Evolutionary conservation across 73 alveolate genomes (phyloP).

Genomic region (Paraurostyla sp.): DNA sequence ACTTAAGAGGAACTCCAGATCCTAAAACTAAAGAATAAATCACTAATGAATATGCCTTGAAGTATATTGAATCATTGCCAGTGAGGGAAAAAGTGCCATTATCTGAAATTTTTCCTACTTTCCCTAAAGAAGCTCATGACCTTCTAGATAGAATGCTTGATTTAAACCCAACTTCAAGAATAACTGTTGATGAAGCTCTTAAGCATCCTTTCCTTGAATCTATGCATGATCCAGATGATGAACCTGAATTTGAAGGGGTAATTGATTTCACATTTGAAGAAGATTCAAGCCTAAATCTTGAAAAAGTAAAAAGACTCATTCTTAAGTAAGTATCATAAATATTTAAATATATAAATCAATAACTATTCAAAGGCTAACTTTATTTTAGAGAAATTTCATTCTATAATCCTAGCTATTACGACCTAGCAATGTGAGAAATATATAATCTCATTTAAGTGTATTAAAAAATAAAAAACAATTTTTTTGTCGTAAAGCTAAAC

Average conservation of each 20-base stretch:
- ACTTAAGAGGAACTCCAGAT: conserved; percentile 94
- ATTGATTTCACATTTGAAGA: conserved; percentile 69
- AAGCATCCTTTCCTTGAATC: conserved; percentile 93
- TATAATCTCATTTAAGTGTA: not conserved
- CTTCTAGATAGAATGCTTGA: conserved; percentile 93
- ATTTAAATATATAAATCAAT: not conserved
- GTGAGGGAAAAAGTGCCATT: conserved; percentile 56
- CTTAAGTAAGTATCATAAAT: conserved; percentile 4
- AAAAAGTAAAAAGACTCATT: conserved; percentile 65
- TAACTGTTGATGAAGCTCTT: conserved; percentile 88
- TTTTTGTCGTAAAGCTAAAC: too few species aligned
- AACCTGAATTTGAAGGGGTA: conserved; percentile 78
- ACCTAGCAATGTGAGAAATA: conserved; percentile 13
- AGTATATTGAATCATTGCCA: conserved; percentile 81
- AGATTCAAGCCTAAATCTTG: conserved; percentile 57
- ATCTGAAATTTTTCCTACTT: conserved; percentile 53
- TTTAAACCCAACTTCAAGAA: conserved; percentile 89
- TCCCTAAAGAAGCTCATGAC: conserved; percentile 88
- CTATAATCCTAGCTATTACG: conserved; percentile 54
- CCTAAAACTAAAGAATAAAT: conserved; percentile 89
- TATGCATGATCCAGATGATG: conserved; percentile 84
- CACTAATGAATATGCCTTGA: conserved; percentile 91
- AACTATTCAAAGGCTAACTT: too few species aligned
- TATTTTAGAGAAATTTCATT: conserved; percentile 54
- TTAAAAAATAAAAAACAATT: too few species aligned